phyloP scores from a whole-genome alignment of 2,329 filamentous ascomycete genomes.

The Zymoseptoria tritici region DNA sequence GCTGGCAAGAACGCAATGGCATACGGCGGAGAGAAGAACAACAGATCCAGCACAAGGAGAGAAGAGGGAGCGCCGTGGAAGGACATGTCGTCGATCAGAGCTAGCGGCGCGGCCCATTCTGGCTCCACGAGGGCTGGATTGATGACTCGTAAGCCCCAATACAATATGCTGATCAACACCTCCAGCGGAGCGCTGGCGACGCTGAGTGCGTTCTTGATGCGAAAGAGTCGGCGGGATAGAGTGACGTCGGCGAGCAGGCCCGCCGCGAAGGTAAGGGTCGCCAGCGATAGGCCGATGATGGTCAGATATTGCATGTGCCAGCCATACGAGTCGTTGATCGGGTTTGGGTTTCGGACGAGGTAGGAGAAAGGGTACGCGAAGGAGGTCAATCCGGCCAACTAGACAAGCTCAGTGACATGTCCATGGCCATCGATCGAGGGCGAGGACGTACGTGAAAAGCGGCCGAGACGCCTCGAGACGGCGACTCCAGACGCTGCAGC shows the following conservation, averaged over 20 bases:
- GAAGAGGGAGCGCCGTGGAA: conserved; percentile 61
- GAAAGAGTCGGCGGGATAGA: conserved; percentile 51
- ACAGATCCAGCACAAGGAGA: conserved; percentile 56
- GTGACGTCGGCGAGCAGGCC: conserved; percentile 60
- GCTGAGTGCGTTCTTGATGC: conserved; percentile 59
- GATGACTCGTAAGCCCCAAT: conserved; percentile 59
- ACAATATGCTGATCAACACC: conserved; percentile 62
- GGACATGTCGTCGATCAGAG: conserved; percentile 51
- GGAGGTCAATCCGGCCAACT: conserved; percentile 34
- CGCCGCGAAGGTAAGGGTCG: conserved; percentile 53
- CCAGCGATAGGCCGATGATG: conserved; percentile 60
- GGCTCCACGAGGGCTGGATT: conserved; percentile 49
- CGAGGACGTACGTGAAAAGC: conserved; percentile 47
- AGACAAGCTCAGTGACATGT: background rate
- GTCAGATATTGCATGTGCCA: conserved; percentile 67
- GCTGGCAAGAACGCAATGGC: conserved; percentile 55
- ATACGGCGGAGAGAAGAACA: conserved; percentile 67
- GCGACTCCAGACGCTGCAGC: conserved; percentile 59
- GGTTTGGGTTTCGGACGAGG: conserved; percentile 31
- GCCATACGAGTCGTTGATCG: conserved; percentile 51
- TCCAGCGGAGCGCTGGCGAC: conserved; percentile 62
- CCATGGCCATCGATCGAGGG: background rate
- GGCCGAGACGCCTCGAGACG: conserved; percentile 57
- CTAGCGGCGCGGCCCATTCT: conserved; percentile 32
- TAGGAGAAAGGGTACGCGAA: conserved; percentile 41